Conservation (phyloP, 257 asterid species). For the Solanum ahanhuiri region DNA sequence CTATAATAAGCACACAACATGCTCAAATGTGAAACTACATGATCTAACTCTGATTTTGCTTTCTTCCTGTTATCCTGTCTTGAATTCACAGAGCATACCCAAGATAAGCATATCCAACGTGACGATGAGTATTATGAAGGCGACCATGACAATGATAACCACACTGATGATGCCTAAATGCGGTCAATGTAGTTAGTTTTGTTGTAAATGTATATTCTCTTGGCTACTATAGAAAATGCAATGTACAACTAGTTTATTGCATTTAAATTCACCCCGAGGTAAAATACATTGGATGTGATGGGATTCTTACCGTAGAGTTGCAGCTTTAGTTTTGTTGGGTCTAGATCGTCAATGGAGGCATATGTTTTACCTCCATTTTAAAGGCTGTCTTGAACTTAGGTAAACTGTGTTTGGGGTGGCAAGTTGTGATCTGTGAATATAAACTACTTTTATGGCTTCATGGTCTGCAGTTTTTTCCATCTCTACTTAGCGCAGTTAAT, state of each 20-base stretch:
- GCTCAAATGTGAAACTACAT: not conserved
- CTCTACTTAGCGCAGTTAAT: not conserved
- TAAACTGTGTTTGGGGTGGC: not conserved
- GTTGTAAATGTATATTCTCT: not conserved
- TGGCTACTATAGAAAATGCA: not conserved
- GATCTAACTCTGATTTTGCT: not conserved
- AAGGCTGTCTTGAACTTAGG: not conserved
- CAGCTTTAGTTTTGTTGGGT: not conserved
- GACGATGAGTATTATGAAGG: constrained; percentile 94
- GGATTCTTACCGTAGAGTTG: not conserved
- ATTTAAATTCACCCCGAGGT: not conserved
- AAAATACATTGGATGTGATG: not conserved
- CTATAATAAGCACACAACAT: not conserved
- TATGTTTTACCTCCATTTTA: not conserved
- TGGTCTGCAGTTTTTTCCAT: not conserved
- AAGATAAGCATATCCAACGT: constrained; percentile 91
- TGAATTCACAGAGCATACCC: constrained; percentile 48
- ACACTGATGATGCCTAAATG: constrained; percentile 48
- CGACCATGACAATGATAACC: constrained; percentile 81
- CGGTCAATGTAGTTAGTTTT: not conserved
- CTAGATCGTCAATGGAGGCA: not conserved
- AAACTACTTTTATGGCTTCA: not conserved
- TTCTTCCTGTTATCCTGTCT: not conserved
- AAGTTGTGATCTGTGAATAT: not conserved
- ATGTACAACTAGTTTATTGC: not conserved